Percentiles rank a stretch among this genome's conserved stretches.
Conservation (phyloP, 2,329 filamentous ascomycete genomes). For the Penicillium olsonii region DNA sequence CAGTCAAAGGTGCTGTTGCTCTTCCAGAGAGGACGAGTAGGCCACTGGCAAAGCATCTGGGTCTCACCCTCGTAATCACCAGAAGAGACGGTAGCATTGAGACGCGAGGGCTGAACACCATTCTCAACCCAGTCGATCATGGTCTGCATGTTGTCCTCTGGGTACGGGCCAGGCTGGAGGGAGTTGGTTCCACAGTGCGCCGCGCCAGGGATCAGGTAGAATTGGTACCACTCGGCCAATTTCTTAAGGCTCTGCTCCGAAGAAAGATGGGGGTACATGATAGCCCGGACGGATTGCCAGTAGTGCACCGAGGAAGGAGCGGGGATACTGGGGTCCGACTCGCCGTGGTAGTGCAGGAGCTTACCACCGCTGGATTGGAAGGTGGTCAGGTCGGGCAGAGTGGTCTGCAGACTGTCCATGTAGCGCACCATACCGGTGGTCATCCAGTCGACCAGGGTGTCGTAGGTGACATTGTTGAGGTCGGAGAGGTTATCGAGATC, state of each 20-base stretch:
- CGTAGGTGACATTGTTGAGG: slow-evolving; percentile 55
- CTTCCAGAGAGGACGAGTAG: slow-evolving; percentile 34
- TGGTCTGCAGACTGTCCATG: slow-evolving; percentile 56
- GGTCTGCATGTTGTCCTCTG: slow-evolving; percentile 48
- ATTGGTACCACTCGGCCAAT: slow-evolving; percentile 56
- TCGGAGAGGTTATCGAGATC: slow-evolving; percentile 42
- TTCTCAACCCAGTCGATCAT: slow-evolving; percentile 58
- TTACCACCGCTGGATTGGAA: slow-evolving; percentile 57
- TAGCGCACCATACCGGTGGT: slow-evolving; percentile 51
- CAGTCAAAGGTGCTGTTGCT: slow-evolving; percentile 39
- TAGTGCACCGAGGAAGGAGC: slow-evolving; percentile 58
- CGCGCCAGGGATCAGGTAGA: slow-evolving; percentile 57
- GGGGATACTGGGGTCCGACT: slow-evolving; percentile 57
- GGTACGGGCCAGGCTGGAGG: slow-evolving; percentile 49
- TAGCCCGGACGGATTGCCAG: slow-evolving; percentile 54
- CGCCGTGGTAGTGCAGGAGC: slow-evolving; percentile 61
- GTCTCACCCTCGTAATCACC: slow-evolving; percentile 34
- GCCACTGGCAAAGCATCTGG: slow-evolving; percentile 40
- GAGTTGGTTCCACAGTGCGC: slow-evolving; percentile 54
- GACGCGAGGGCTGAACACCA: slow-evolving; percentile 44
- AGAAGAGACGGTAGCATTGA: slow-evolving; percentile 45
- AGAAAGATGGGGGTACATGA: slow-evolving; percentile 50
- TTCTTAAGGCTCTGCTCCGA: slow-evolving; percentile 43
- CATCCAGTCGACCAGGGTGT: slow-evolving; percentile 60
- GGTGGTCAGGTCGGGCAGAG: slow-evolving; percentile 53